phyloP scores from a whole-genome alignment of 2,329 filamentous ascomycete species.

The Colletotrichum zoysiae region DNA sequence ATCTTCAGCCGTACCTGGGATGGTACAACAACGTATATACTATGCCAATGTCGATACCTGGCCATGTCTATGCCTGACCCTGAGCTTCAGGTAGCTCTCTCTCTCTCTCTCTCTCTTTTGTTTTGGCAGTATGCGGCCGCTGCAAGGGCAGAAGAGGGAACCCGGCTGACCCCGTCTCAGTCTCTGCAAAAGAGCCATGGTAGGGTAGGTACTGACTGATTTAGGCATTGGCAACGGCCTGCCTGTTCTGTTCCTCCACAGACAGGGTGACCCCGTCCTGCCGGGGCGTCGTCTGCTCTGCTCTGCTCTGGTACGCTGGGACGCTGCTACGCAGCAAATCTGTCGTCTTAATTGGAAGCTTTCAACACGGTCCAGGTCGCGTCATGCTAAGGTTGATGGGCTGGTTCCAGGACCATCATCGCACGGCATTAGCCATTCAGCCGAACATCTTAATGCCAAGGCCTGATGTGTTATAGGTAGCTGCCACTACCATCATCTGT shows the following conservation, averaged over 20 bases:
- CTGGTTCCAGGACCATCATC: slow-evolving; percentile 54
- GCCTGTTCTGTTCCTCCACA: slow-evolving; percentile 18
- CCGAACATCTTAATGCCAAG: slow-evolving; percentile 58
- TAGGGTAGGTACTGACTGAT: slow-evolving; percentile 24
- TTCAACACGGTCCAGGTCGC: slow-evolving; percentile 46
- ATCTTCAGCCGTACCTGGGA: slow-evolving; percentile 9
- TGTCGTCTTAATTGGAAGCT: slow-evolving; percentile 42
- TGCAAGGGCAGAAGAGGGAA: slow-evolving; percentile 24
- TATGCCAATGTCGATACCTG: background rate
- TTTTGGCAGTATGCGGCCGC: slow-evolving; percentile 22
- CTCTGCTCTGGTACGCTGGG: background rate
- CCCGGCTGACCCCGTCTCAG: slow-evolving; percentile 36
- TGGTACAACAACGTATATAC: background rate
- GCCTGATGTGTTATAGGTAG: slow-evolving; percentile 53
- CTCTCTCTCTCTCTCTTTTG: background rate
- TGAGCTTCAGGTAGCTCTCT: slow-evolving; percentile 1
- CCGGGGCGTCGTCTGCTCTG: slow-evolving; percentile 38
- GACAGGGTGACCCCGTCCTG: slow-evolving; percentile 46
- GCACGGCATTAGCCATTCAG: slow-evolving; percentile 64
- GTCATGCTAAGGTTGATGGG: slow-evolving; percentile 45
- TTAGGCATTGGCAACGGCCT: slow-evolving; percentile 33
- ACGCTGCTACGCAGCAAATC: slow-evolving; percentile 18
- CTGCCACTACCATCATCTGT: slow-evolving; percentile 47
- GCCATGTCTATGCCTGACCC: background rate
- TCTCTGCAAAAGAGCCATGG: slow-evolving; percentile 29